Percentiles rank a stretch among this genome's conserved stretches.
Evolutionary conservation across 495 filamentous ascomycete genomes (phyloP).

Genomic region (Chaetomium cochliodes): DNA sequence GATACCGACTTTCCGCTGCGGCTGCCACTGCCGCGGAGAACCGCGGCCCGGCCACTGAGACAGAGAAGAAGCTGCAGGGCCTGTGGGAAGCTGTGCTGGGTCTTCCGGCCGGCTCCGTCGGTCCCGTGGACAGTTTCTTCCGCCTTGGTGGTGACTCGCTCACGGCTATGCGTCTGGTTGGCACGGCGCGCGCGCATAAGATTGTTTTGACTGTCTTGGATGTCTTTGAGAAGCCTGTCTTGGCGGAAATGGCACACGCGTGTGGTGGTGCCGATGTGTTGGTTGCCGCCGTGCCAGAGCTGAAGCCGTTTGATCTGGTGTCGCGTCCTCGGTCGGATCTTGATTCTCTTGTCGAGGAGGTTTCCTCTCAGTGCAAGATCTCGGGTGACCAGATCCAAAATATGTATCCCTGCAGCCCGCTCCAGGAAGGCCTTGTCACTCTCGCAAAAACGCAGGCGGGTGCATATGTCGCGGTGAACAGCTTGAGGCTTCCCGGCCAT

Average conservation of each 20-base stretch:
- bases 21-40: conserved; percentile 12
- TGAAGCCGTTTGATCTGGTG: conserved; percentile 51
- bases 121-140: conserved; percentile 47
- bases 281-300: neutral
- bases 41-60: conserved; percentile 23
- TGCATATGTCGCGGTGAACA: conserved; percentile 44
- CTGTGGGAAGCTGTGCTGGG: conserved; percentile 49
- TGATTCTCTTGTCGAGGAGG: conserved; percentile 42
- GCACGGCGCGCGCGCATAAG: conserved; percentile 34
- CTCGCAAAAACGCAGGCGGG: conserved; percentile 42
- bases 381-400: conserved; percentile 44
- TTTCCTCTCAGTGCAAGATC: conserved; percentile 46
- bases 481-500: conserved; percentile 42
- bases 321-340: conserved; percentile 26
- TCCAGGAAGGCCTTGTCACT: conserved; percentile 54
- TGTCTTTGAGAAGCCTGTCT: conserved; percentile 39
- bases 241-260: conserved; percentile 31
- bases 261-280: neutral
- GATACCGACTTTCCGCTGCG: conserved; percentile 20
- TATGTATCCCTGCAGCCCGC: conserved; percentile 59
- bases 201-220: conserved; percentile 38
- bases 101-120: conserved; percentile 37
- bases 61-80: conserved; percentile 42
- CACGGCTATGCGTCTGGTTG: conserved; percentile 49
- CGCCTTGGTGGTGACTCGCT: conserved; percentile 52